These are phyloP conservation scores for Ajuga reptans DNA, from an alignment of 305 asterid species.

Conservation along the genomic window DNA sequence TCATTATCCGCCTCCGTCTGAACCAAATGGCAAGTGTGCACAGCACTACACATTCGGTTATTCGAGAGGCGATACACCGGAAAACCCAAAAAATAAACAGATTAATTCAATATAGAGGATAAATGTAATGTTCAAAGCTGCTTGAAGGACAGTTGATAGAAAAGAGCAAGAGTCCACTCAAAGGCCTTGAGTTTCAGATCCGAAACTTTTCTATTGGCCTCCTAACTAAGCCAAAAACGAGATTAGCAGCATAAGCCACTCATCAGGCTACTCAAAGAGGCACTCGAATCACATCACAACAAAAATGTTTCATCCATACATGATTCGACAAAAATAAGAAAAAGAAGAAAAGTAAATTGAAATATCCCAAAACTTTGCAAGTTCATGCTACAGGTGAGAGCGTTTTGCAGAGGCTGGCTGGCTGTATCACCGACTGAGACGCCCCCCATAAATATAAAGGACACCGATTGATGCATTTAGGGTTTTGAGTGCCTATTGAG, in stretches of 20 bases:
- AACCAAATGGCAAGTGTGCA: conserved; percentile 26
- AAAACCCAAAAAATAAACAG: neutral
- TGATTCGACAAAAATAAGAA: too few species aligned
- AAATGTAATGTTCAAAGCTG: conserved; percentile 27
- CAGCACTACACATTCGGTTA: conserved; percentile 19
- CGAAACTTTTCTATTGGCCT: conserved; percentile 25
- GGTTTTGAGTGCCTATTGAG: too few species aligned
- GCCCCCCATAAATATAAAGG: too few species aligned
- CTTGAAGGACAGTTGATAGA: conserved; percentile 26
- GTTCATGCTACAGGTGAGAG: too few species aligned
- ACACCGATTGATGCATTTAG: too few species aligned
- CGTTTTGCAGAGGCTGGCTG: too few species aligned
- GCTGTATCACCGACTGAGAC: too few species aligned
- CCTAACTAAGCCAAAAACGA: conserved; percentile 45
- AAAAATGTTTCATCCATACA: too few species aligned
- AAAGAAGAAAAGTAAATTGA: too few species aligned
- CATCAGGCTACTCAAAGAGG: conserved; percentile 48
- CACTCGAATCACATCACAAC: too few species aligned
- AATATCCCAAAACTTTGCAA: too few species aligned
- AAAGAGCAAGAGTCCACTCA: conserved; percentile 15
- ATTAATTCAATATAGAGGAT: too few species aligned
- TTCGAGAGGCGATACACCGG: conserved; percentile 30
- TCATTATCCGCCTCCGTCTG: conserved; percentile 43
- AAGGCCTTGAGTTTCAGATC: neutral
- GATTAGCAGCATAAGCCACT: conserved; percentile 4